Base-by-base conservation (phyloP, 1,139 yeast species). In the Suhomyces chickasaworum region DNA sequence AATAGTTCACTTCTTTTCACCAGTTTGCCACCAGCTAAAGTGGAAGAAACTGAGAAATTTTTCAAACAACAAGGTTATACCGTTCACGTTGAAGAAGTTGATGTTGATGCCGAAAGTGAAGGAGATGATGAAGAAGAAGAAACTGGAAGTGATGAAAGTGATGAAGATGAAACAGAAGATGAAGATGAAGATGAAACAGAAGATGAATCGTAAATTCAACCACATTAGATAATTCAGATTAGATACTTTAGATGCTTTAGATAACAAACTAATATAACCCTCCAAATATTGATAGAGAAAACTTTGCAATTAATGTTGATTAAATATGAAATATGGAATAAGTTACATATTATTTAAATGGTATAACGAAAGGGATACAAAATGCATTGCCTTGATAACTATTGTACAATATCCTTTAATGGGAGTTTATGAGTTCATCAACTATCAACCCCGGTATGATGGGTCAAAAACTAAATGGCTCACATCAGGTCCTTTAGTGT, bases 1-100 rank as follows among this genome's bases (percentile, higher is more conserved):
- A 59, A 69, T 0, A 65, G 65, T 1, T 83, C 95, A 4, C 69
- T 79, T 38, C 75, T 87, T 7, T 90, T 89, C 59, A 70, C 85
- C 8, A 83, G 91, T 55, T 78, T 93, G 48, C 90, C 93, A 52
- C 85, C 93, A 4, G 71, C 83, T 1, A 85, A 84, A 58, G 63
- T 71, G 1, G 80, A 72, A 1, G 70, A 68, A 6, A 69, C 88
- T 48, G 65, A 67, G 35, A 62, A 61, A 15, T 81, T 75, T 47
- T 79, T 90, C 50, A 60, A 58, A 16, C 57, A 58, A 0, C 68
- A 70, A 39, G 96, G 96, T 0, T 91, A 86, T 59, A 64, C 67
- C 0, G 86, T 86, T 29, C 66, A 65, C 9, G 69, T 83, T 20
- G 89, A 86, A 54, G 81, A 78, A 46, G 64, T 83, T 30, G 58